phyloP scores from a whole-genome alignment of 1,284 basidiomycete species.

The Naganishia albida region DNA sequence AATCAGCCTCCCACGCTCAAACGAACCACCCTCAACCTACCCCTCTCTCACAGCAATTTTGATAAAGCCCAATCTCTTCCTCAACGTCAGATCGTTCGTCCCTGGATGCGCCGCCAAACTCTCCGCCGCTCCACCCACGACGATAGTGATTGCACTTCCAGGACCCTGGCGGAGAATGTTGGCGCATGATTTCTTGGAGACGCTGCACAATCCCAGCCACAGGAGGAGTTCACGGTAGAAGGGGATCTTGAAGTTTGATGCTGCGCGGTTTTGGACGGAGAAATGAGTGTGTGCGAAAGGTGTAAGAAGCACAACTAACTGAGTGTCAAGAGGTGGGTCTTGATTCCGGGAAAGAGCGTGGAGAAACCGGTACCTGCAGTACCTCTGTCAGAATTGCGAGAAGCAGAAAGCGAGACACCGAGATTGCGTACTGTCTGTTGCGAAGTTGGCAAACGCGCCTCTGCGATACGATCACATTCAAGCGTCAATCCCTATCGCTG shows the following conservation, averaged over 20 bases:
- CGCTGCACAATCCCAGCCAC: slow-evolving; percentile 83
- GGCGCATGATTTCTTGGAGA: slow-evolving; percentile 84
- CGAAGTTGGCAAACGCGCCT: slow-evolving; percentile 92
- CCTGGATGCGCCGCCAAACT: slow-evolving; percentile 90
- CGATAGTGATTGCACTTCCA: slow-evolving; percentile 79
- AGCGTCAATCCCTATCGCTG: not conserved
- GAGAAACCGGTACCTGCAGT: slow-evolving; percentile 87
- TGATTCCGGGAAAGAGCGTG: slow-evolving; percentile 82
- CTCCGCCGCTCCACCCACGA: slow-evolving; percentile 95
- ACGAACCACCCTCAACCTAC: slow-evolving; percentile 55
- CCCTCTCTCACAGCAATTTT: slow-evolving; percentile 94
- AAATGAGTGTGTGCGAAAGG: not conserved
- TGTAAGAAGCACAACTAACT: slow-evolving; percentile 39
- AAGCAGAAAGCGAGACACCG: not conserved
- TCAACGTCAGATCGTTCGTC: slow-evolving; percentile 82
- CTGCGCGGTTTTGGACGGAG: slow-evolving; percentile 37
- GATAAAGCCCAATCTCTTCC: slow-evolving; percentile 86
- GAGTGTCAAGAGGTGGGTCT: slow-evolving; percentile 88
- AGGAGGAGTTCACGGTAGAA: slow-evolving; percentile 90
- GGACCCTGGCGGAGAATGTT: slow-evolving; percentile 78
- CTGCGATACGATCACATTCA: slow-evolving; percentile 54
- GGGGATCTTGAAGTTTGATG: slow-evolving; percentile 85
- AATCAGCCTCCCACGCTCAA: not conserved
- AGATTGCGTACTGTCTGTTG: slow-evolving; percentile 70
- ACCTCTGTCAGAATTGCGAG: not conserved